phyloP scores from a whole-genome alignment of 768 basidiomycete species.

The Suillus alpinus region DNA sequence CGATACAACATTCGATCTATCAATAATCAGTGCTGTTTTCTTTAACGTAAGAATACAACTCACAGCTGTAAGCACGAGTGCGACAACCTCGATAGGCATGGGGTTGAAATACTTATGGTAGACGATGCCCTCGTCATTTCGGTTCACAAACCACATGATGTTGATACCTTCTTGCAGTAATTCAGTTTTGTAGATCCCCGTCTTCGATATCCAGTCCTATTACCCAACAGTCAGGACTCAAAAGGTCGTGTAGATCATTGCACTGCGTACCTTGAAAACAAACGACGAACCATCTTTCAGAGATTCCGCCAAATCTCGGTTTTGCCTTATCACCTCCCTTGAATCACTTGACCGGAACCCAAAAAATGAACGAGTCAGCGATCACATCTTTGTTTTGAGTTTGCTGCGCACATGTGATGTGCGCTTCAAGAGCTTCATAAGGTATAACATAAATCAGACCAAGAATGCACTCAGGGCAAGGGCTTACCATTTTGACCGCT shows the following conservation, averaged over 20 bases:
- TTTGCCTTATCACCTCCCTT: not conserved
- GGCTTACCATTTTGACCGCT: slow-evolving; percentile 1
- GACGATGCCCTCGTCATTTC: not conserved
- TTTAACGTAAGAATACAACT: not conserved
- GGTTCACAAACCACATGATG: not conserved
- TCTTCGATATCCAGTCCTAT: no score
- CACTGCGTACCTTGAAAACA: not conserved
- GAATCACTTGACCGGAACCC: not conserved
- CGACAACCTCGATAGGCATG: not conserved
- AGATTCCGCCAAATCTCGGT: no score
- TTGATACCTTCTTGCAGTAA: not conserved
- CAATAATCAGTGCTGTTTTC: not conserved
- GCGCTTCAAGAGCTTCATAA: not conserved
- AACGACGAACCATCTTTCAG: no score
- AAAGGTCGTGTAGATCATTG: not conserved
- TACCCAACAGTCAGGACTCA: not conserved
- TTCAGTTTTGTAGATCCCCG: no score
- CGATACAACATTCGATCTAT: not conserved
- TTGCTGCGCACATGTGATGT: slow-evolving; percentile 7
- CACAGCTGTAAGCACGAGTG: not conserved
- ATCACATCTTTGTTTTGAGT: slow-evolving; percentile 7
- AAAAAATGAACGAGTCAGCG: not conserved
- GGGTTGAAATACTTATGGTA: not conserved
- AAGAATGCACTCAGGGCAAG: not conserved
- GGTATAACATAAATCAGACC: no score